Evolutionary conservation across 441 rosid species (phyloP).

Genomic region (Corymbia calophylla): DNA sequence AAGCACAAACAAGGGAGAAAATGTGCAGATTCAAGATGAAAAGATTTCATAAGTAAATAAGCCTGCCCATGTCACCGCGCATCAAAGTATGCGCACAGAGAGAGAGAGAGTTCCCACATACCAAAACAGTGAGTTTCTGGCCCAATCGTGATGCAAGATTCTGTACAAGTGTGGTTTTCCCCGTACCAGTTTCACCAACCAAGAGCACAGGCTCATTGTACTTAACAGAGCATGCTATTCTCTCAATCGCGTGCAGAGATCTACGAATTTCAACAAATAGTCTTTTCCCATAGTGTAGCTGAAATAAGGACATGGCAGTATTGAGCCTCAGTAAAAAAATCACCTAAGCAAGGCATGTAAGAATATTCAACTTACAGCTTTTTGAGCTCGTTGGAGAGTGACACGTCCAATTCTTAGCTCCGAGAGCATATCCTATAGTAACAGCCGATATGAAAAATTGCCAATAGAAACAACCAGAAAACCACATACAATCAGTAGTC

Average conservation of each 20-base stretch:
- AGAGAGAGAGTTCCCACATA: constrained; percentile 17
- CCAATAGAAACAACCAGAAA: neutral
- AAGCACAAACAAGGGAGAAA: neutral
- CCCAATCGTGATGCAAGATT: constrained; percentile 78
- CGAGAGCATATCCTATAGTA: constrained; percentile 47
- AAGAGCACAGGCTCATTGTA: constrained; percentile 90
- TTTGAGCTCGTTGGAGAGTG: constrained; percentile 44
- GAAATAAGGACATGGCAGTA: constrained; percentile 9
- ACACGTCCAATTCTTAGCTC: constrained; percentile 75
- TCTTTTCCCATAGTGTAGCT: constrained; percentile 50
- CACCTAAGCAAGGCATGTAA: constrained; percentile 3
- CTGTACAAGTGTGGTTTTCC: constrained; percentile 98
- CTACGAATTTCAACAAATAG: constrained; percentile 72
- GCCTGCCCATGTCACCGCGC: neutral
- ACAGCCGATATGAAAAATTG: neutral
- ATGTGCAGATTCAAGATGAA: neutral
- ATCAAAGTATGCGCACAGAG: neutral
- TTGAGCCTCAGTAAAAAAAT: constrained; percentile 8
- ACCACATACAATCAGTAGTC: neutral
- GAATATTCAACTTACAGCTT: constrained; percentile 33
- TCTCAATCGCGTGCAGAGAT: constrained; percentile 75
- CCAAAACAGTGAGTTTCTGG: constrained; percentile 92
- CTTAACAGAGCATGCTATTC: constrained; percentile 79
- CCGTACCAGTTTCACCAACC: constrained; percentile 99
- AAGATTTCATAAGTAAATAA: neutral